These are phyloP conservation scores for Nepenthes gracilis DNA, from an alignment of 148 eudicot genomes.

Conservation along the genomic window DNA sequence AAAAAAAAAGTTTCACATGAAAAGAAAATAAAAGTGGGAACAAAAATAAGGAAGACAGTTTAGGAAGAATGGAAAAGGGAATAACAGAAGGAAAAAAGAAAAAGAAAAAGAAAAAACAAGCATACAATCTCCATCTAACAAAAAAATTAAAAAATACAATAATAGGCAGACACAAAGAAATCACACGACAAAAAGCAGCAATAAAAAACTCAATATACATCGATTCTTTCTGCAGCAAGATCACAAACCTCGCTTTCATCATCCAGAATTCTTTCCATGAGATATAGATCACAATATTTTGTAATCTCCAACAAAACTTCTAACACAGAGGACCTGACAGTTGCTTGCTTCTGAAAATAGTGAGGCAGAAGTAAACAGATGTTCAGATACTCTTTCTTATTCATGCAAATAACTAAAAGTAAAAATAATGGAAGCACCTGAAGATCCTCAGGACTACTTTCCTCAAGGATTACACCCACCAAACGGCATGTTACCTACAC, in stretches of 20 bases:
- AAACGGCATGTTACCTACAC: conserved; percentile 64
- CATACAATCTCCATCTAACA: too few species aligned
- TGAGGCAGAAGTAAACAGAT: conserved; percentile 3
- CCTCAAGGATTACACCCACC: conserved; percentile 87
- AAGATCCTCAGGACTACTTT: conserved; percentile 88
- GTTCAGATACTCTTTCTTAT: not conserved
- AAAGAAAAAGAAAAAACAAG: too few species aligned
- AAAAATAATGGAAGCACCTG: conserved; percentile 44
- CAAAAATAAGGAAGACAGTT: too few species aligned
- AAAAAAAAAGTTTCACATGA: too few species aligned
- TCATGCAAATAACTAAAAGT: conserved; percentile 3
- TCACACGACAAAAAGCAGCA: not conserved
- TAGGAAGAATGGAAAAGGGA: too few species aligned
- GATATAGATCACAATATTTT: conserved; percentile 89
- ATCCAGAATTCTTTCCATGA: conserved; percentile 90
- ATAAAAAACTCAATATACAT: not conserved
- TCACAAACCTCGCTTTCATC: conserved; percentile 88
- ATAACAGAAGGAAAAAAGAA: too few species aligned
- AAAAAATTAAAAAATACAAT: too few species aligned
- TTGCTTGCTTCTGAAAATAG: conserved; percentile 64
- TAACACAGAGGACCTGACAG: conserved; percentile 78
- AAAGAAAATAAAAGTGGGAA: too few species aligned
- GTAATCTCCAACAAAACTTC: conserved; percentile 91
- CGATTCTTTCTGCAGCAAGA: not conserved
- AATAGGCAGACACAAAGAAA: not conserved